Base-by-base conservation (phyloP, 495 filamentous ascomycete genomes). In the Recurvomyces mirabilis region DNA sequence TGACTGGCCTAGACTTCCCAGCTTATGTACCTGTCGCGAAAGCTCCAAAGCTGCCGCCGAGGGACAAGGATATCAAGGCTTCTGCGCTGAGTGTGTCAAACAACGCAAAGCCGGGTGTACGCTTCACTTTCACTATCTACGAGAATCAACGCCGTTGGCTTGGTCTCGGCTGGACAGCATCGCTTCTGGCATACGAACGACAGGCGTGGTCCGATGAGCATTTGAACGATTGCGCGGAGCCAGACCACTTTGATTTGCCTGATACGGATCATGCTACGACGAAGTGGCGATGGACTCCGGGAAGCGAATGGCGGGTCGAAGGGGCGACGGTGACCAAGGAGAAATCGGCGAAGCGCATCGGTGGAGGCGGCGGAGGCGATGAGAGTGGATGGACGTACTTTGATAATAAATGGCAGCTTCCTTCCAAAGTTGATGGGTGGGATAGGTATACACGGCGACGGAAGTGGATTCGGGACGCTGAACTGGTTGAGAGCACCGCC, bases 321-420 rank as follows among this genome's bases (percentile, higher is more conserved):
- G 87, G 86, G 13, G 78, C 72, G 2, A 69, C 47, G 63, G 70
- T 51, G 33, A 71, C 60, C 53, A 62, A 51, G 31, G 58, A 39
- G 65, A 66, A 47, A 60, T 62, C 49, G 60, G 53, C 29, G 32
- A 54, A 47, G 31, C 44, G 46, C 58, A 37, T 46, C 14, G 45
- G 41, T n/a, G 41, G 51, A 11, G 45, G 41, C 61, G 48, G 53
- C 28, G 57, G 63, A 5, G 67, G 76, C 13, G 79, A 76, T 21
- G 78, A 74, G 3, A 75, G 77, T 42, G 91, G 91, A 2, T 99
- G 91, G 91, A 82, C 93, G 33, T 99, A 91, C 63, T 95, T 94
- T 64, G 91, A 99, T 60, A 96, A 88, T 62, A 95, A 94, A 84
- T 98, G 91, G 91, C 79, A 84, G 58, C 86, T 93, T 54, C 88